Percentiles rank a stretch among this genome's conserved stretches.
Conservation (phyloP, 495 filamentous ascomycete species). For the Penicillium crystallinum region DNA sequence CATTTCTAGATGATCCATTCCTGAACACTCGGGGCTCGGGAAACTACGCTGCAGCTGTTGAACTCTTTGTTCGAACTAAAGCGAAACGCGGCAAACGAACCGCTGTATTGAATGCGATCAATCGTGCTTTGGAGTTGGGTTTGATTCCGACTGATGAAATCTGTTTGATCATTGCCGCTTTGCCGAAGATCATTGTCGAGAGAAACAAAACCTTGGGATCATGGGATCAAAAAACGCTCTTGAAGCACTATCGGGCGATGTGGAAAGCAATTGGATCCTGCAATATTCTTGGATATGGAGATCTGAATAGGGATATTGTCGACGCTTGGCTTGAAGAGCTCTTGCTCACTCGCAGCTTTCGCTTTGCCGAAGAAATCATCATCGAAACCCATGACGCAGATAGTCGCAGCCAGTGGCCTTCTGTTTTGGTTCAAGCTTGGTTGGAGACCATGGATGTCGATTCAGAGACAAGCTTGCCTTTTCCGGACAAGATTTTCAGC, state of each 20-base stretch:
- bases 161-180: conserved; percentile 20
- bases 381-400: conserved; percentile 20
- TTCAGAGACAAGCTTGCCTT: conserved; percentile 4
- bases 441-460: conserved; percentile 13
- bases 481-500: conserved; percentile 16
- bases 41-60: conserved; percentile 32
- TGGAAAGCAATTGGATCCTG: conserved; percentile 41
- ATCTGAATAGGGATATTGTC: conserved; percentile 25
- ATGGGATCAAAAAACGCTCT: conserved; percentile 14
- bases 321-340: conserved; percentile 33
- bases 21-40: conserved; percentile 37
- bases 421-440: conserved; percentile 26
- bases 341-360: conserved; percentile 11
- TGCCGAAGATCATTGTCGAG: conserved; percentile 21
- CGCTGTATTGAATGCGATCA: conserved; percentile 25
- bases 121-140: conserved; percentile 36
- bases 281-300: conserved; percentile 30
- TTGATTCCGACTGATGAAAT: conserved; percentile 34
- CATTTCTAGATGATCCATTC: conserved; percentile 40
- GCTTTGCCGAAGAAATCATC: conserved; percentile 32
- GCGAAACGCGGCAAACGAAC: conserved; percentile 11
- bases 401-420: conserved; percentile 18
- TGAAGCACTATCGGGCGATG: conserved; percentile 25
- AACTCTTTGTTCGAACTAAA: conserved; percentile 15
- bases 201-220: conserved; percentile 12